Percentiles rank a stretch among this genome's conserved stretches.
These are phyloP conservation scores for Rubia balearica DNA, from an alignment of 305 asterid species.

Conservation along the genomic window DNA sequence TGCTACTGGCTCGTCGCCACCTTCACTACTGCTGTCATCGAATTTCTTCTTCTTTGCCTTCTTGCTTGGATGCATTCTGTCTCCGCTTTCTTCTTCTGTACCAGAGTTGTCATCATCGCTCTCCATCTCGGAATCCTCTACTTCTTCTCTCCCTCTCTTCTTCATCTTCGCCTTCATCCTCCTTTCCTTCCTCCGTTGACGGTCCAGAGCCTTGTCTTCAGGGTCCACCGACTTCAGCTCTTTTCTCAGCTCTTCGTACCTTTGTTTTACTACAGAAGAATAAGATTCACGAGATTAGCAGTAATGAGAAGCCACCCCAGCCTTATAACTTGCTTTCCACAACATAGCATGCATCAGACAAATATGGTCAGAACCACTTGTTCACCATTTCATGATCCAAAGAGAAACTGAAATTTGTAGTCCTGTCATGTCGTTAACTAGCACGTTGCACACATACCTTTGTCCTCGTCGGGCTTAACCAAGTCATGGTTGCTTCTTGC, in stretches of 20 bases:
- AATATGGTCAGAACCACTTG: not conserved
- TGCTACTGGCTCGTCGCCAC: slow-evolving; percentile 18
- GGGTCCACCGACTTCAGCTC: slow-evolving; percentile 57
- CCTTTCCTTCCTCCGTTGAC: slow-evolving; percentile 58
- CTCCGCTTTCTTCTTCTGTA: slow-evolving; percentile 28
- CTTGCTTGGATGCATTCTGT: slow-evolving; percentile 26
- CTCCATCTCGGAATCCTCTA: slow-evolving; percentile 31
- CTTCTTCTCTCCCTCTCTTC: slow-evolving; percentile 44
- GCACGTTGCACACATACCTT: slow-evolving; percentile 32
- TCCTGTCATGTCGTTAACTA: not conserved
- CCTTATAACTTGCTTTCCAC: no score
- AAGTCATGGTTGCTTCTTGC: slow-evolving; percentile 28
- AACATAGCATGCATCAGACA: not conserved
- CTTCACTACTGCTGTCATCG: slow-evolving; percentile 42
- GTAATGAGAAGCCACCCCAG: not conserved
- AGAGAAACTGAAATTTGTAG: not conserved
- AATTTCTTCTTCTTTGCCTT: slow-evolving; percentile 50
- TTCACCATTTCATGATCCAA: not conserved
- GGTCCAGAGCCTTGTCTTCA: slow-evolving; percentile 73
- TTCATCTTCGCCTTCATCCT: slow-evolving; percentile 65
- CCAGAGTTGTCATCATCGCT: slow-evolving; percentile 35
- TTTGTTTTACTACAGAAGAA: slow-evolving; percentile 45
- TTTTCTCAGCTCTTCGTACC: slow-evolving; percentile 59
- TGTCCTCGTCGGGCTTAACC: slow-evolving; percentile 49
- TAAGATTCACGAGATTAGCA: not conserved